A percentile compares a stretch with the other conserved stretches of the same genome.
phyloP scores from a whole-genome alignment of 1,284 basidiomycete species.

The Ceratobasidium sp. region DNA sequence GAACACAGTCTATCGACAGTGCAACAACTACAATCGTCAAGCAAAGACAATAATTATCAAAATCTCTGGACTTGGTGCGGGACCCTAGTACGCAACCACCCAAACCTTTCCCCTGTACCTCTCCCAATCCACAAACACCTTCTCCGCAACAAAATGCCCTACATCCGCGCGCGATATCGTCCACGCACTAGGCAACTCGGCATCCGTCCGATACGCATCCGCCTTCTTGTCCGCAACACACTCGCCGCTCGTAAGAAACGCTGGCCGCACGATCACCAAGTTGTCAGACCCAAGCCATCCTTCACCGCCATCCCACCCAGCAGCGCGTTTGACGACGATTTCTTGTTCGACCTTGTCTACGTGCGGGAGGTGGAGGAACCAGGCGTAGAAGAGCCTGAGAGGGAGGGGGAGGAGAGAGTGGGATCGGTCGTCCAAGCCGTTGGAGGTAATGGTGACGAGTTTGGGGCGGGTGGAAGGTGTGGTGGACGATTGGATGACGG shows the following conservation, averaged over 20 bases:
- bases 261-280: constrained; percentile 66
- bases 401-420: constrained; percentile 61
- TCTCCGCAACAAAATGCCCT: constrained; percentile 71
- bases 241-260: constrained; percentile 65
- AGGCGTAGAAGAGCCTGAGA: constrained; percentile 62
- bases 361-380: constrained; percentile 60
- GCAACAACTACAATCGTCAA: no score
- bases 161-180: constrained; percentile 71
- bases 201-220: constrained; percentile 52
- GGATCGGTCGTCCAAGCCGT: constrained; percentile 61
- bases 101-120: constrained; percentile 61
- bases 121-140: constrained; percentile 62
- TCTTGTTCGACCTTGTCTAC: constrained; percentile 69
- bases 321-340: constrained; percentile 59
- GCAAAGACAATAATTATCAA: no score
- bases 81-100: constrained; percentile 42
- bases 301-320: constrained; percentile 52
- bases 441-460: constrained; percentile 65
- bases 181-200: constrained; percentile 59
- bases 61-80: not conserved
- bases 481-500: constrained; percentile 59
- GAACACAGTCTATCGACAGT: no score
- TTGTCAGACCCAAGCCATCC: constrained; percentile 59
- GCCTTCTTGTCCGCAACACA: constrained; percentile 60
- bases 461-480: constrained; percentile 57